phyloP scores from a whole-genome alignment of 345 rosid species.

The Hypericum androsaemum region DNA sequence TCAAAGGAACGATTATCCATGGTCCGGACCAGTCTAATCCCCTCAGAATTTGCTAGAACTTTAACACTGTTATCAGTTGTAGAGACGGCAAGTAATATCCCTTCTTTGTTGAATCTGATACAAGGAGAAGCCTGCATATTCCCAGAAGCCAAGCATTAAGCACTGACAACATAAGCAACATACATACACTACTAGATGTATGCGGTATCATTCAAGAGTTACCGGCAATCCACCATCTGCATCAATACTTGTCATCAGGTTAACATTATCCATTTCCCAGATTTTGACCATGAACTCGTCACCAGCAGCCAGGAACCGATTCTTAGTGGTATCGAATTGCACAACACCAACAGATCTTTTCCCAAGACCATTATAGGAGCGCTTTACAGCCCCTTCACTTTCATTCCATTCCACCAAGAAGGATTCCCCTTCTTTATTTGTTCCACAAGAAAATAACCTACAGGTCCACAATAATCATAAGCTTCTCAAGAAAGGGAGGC shows the following conservation, averaged over 20 bases:
- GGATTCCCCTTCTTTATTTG: constrained; percentile 76
- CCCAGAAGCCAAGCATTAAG: constrained; percentile 12
- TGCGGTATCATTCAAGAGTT: constrained; percentile 12
- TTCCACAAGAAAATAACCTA: constrained; percentile 77
- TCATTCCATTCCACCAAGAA: constrained; percentile 84
- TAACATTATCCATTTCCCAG: constrained; percentile 74
- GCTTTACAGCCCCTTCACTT: constrained; percentile 71
- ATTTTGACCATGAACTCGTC: constrained; percentile 68
- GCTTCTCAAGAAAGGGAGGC: not conserved
- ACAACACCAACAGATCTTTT: constrained; percentile 61
- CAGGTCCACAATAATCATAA: constrained; percentile 13
- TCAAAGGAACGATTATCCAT: constrained; percentile 73
- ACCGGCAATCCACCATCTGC: constrained; percentile 86
- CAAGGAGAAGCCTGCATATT: constrained; percentile 70
- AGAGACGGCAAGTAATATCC: constrained; percentile 67
- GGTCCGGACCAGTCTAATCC: constrained; percentile 50
- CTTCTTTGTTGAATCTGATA: constrained; percentile 71
- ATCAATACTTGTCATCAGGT: constrained; percentile 43
- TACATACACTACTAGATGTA: constrained; percentile 4
- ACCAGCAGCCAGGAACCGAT: constrained; percentile 74
- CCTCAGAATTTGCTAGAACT: constrained; percentile 73
- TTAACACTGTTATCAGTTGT: constrained; percentile 66
- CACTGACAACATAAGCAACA: constrained; percentile 1
- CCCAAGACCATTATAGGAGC: constrained; percentile 54
- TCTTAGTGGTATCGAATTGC: constrained; percentile 80